Evolutionary conservation across 441 rosid genomes (phyloP).

Genomic region (Pelargonium australe): DNA sequence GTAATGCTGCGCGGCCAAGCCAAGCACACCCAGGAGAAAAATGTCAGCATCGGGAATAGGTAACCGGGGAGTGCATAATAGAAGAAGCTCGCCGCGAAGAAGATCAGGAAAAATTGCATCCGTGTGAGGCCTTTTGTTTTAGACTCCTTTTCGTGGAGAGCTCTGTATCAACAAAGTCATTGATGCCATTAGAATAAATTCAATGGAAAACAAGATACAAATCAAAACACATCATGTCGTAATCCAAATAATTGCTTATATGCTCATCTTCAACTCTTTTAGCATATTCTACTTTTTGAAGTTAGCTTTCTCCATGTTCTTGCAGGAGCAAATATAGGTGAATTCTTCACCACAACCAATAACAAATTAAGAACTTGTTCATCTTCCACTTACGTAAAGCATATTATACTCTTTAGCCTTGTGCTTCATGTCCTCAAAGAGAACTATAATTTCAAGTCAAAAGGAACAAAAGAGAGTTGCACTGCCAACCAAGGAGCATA

Average conservation of each 20-base stretch:
- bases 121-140: slow-evolving; percentile 38
- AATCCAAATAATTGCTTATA: background rate
- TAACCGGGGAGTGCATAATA: slow-evolving; percentile 73
- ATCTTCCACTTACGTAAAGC: background rate
- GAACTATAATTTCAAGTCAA: background rate
- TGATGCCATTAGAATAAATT: background rate
- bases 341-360: background rate
- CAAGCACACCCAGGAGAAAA: slow-evolving; percentile 89
- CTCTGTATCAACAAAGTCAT: slow-evolving; percentile 36
- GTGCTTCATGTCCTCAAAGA: background rate
- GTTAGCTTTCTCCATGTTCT: background rate
- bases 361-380: background rate
- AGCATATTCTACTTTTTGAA: background rate
- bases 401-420: background rate
- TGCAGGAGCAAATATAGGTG: background rate
- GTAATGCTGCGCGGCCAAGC: slow-evolving; percentile 44
- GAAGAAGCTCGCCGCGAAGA: slow-evolving; percentile 58
- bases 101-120: slow-evolving; percentile 73
- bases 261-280: background rate
- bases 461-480: background rate
- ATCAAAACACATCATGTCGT: too few species aligned
- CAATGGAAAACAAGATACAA: background rate
- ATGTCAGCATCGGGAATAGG: slow-evolving; percentile 63
- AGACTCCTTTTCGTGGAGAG: slow-evolving; percentile 69
- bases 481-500: background rate